Evolutionary conservation across 148 eudicot species (phyloP), one percentile per base, ranked within the genome.

Genomic region (Tetragonia tetragonoides): DNA sequence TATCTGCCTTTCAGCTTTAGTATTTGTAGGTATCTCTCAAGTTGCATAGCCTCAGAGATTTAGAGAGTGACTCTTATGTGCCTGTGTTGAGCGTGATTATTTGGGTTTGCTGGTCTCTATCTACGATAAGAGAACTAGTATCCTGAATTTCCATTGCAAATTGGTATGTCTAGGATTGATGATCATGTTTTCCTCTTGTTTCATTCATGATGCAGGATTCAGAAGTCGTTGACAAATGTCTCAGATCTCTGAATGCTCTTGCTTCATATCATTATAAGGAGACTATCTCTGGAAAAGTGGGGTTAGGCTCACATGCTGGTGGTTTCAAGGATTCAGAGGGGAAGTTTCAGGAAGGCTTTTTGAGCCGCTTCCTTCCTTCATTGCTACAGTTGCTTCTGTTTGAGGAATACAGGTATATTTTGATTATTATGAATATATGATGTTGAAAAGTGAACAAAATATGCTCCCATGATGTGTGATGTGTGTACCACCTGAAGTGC

Each of bases 211-310:
- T 66, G 65, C 82, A 93, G 97, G 97, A 91, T 84, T 81, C 78
- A 8, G 97, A 92, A 79, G 83, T 92, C 65, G 89, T 90, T 81
- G 93, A 93, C 79, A 89, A 84, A 83, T 92, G 97, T 78, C 84
- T 95, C 78, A 83, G 90, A 87, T 85, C 97, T 78, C 74, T 91
- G 84, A 91, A 89, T 81, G 96, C 89, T 78, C 97, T 95, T 81
- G 97, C 96, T 75, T 89, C 95, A 23, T 87, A 83, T 82, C 99
- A 95, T 84, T 89, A 87, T 82, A 95, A 89, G 87, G 97, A 95
- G 78, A 90, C 81, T 18, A 46, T 60, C 28, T 82, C 85, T 79
- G 97, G 97, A 77, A 89, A 85, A 66, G 83, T 82, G 74, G 99
- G 99, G 44, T 79, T 95, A 73, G 97, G 99, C 20, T 81, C 86